Base-by-base conservation (phyloP, 371 early-diverging fungal genomes). In the Actinomortierella wolfii region DNA sequence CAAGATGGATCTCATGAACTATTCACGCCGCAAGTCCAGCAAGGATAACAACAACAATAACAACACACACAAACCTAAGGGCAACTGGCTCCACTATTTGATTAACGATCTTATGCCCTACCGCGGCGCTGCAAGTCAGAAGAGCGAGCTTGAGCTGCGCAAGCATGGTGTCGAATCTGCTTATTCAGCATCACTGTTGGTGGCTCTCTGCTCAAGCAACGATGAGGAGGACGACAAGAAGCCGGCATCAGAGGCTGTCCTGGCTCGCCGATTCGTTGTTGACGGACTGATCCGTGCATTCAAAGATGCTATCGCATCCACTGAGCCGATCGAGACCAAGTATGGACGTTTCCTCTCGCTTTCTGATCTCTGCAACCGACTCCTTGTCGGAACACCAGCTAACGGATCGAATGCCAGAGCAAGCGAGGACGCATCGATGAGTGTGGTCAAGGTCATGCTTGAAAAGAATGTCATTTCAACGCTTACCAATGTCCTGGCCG, bases 381-480 rank as follows among this genome's bases (percentile, higher is more conserved):
- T 94, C 29, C 74, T 95, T 54, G 85, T 86, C 25, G 80, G 80
- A 7, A 77, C 86, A 1, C 71, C 78, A 18, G 40, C 76, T 7
- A 51, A 78, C 4, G 78, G 75, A 23, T 62, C 59, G 28, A 70
- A 61, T 14, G 68, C 76, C 40, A 68, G 76, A 29, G 49, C 76
- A 0, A 78, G 73, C 41, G 90, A 92, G 26, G 89, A 89, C 34
- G 78, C 77, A 5, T 82, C 81, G 34, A 64, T 83, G 64, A 80
- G 78, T 45, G 80, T 95, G 42, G 92, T 91, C 18, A 89, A 88
- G 61, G 81, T 92, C 56, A 92, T 97, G 91, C 70, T 98, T 17
- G 98, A 98, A 47, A 94, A 93, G 60, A 87, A 89, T 21, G 93
- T 93, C 66, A 94, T 96, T 1, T 84, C 81, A 40, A 76, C 90